Evolutionary conservation across 2,329 filamentous ascomycete species (phyloP).

Genomic region (Exophiala oligosperma): DNA sequence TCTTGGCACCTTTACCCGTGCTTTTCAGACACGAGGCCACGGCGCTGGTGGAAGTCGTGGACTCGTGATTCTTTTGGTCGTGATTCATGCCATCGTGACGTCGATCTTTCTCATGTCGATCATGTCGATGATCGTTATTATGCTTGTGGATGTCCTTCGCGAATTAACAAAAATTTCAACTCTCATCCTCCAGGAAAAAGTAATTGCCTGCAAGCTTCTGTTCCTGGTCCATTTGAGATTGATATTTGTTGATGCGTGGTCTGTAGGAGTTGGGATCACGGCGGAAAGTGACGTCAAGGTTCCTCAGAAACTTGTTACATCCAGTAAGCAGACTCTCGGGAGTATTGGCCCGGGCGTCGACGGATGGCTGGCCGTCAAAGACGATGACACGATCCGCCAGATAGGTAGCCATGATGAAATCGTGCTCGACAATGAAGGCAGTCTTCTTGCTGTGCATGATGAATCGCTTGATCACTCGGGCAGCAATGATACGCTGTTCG

Average conservation of each 20-base stretch:
- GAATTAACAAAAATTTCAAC: conserved; percentile 62
- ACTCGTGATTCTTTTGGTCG: conserved; percentile 34
- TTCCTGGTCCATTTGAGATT: conserved; percentile 95
- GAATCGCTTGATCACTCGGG: conserved; percentile 98
- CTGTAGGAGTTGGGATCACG: conserved; percentile 95
- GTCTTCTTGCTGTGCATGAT: conserved; percentile 99
- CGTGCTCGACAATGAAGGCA: conserved; percentile 98
- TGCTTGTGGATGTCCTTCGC: conserved; percentile 42
- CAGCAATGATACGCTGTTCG: conserved; percentile 96
- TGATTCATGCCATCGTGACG: conserved; percentile 34
- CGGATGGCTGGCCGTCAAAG: conserved; percentile 90
- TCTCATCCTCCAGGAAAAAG: conserved; percentile 93
- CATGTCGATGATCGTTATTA: conserved; percentile 16
- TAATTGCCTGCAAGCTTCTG: conserved; percentile 94
- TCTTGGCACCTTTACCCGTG: conserved; percentile 43
- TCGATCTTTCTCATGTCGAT: conserved; percentile 28
- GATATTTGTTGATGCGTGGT: conserved; percentile 96
- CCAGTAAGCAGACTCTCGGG: conserved; percentile 92
- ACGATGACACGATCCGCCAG: conserved; percentile 94
- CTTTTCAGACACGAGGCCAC: conserved; percentile 40
- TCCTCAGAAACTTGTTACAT: conserved; percentile 96
- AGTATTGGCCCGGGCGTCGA: conserved; percentile 81
- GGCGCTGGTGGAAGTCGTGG: conserved; percentile 36
- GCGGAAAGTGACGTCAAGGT: conserved; percentile 96
- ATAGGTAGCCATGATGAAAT: conserved; percentile 94